Percentiles rank a stretch among this genome's conserved stretches.
Evolutionary conservation across 192 early-diverging fungal species (phyloP).

Genomic region (Coemansia sp.): DNA sequence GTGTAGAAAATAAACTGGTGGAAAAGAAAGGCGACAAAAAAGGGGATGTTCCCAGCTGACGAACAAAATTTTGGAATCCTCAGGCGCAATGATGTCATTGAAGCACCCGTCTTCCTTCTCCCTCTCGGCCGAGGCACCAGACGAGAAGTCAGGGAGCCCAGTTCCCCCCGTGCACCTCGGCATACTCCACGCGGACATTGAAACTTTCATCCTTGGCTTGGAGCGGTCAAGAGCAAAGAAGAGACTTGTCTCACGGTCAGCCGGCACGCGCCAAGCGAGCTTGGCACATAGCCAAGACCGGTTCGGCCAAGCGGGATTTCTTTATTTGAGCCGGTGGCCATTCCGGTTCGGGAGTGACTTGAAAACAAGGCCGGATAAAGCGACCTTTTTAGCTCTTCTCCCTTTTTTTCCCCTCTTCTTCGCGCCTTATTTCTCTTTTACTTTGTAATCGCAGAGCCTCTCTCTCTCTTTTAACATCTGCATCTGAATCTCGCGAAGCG

Average conservation of each 20-base stretch:
- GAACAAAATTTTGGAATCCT: too few species aligned
- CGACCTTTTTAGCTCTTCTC: neutral
- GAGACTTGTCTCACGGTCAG: neutral
- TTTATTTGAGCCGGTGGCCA: neutral
- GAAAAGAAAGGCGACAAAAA: neutral
- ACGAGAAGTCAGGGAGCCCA: too few species aligned
- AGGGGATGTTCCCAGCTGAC: neutral
- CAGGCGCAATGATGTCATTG: neutral
- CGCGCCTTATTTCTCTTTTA: neutral
- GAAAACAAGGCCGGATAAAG: too few species aligned
- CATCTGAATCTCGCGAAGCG: too few species aligned
- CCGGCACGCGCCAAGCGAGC: neutral
- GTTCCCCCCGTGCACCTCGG: too few species aligned
- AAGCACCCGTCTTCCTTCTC: neutral
- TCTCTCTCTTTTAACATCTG: too few species aligned
- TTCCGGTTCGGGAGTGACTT: neutral
- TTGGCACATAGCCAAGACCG: conserved; percentile 2
- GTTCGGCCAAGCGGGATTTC: neutral
- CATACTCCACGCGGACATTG: too few species aligned
- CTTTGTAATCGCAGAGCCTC: neutral
- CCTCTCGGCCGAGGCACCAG: neutral
- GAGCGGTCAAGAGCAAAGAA: too few species aligned
- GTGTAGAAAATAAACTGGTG: neutral
- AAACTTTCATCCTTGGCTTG: too few species aligned
- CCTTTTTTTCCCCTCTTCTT: neutral